phyloP scores from a whole-genome alignment of 106 monocot species.

The Alisma plantagoaquatica region DNA sequence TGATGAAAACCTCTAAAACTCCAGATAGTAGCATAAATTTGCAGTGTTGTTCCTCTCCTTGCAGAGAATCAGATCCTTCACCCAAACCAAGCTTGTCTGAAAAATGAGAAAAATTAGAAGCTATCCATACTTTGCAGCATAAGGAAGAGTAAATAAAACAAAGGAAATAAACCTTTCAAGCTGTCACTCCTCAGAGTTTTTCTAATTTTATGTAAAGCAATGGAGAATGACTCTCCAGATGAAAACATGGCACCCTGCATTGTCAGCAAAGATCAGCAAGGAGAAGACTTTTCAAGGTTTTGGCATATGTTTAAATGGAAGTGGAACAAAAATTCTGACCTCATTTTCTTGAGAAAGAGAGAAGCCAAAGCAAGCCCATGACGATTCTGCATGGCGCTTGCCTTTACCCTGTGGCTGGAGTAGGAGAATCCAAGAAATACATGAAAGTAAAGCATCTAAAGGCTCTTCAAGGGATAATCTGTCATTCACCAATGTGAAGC shows the following conservation, averaged over 20 bases:
- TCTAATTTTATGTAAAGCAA: constrained; percentile 59
- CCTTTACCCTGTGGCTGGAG: constrained; percentile 50
- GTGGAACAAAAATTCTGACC: no score
- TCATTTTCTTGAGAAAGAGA: constrained; percentile 86
- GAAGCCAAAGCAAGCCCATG: constrained; percentile 71
- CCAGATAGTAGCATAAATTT: constrained; percentile 32
- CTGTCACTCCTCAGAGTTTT: constrained; percentile 30
- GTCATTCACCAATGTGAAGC: constrained; percentile 54
- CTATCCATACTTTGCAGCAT: neutral
- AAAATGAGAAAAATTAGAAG: constrained; percentile 6
- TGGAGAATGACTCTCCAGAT: constrained; percentile 53
- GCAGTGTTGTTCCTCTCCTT: constrained; percentile 26
- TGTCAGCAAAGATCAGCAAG: no score
- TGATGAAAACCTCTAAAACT: constrained; percentile 61
- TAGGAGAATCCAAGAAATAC: constrained; percentile 68
- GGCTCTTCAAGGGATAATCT: constrained; percentile 60
- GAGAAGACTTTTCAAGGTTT: no score
- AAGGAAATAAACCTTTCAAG: constrained; percentile 38
- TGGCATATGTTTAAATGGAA: no score
- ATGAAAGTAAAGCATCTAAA: constrained; percentile 61
- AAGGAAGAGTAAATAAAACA: neutral
- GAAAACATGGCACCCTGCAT: constrained; percentile 37
- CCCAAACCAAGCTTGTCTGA: constrained; percentile 29
- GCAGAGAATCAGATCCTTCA: constrained; percentile 27
- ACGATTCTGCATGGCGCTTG: constrained; percentile 30